Conservation (phyloP, 805 yeast species). For the Ogataea pini region DNA sequence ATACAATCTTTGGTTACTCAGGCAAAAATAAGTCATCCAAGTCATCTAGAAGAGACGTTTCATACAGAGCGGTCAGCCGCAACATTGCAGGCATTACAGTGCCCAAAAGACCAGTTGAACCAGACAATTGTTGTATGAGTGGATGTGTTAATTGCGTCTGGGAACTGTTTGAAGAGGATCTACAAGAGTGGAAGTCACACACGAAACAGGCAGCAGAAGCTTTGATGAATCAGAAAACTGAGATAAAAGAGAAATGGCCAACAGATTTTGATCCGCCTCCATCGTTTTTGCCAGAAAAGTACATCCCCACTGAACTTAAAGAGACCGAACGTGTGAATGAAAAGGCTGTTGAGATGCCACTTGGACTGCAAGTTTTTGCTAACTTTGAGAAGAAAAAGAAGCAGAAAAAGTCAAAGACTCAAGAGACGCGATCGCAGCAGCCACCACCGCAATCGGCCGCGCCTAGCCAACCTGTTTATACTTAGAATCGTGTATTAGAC, state of each 20-base stretch:
- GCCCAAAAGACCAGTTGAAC: slow-evolving; percentile 83
- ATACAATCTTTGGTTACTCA: slow-evolving; percentile 34
- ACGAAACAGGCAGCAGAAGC: slow-evolving; percentile 57
- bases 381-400: slow-evolving; percentile 73
- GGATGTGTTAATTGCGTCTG: slow-evolving; percentile 97
- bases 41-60: slow-evolving; percentile 39
- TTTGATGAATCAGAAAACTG: slow-evolving; percentile 39
- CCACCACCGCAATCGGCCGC: background rate
- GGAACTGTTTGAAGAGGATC: slow-evolving; percentile 88
- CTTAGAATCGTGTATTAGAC: slow-evolving; percentile 2
- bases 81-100: slow-evolving; percentile 67
- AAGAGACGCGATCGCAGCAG: slow-evolving; percentile 1
- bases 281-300: slow-evolving; percentile 39
- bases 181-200: slow-evolving; percentile 73
- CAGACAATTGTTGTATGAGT: slow-evolving; percentile 96
- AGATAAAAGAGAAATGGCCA: slow-evolving; percentile 64
- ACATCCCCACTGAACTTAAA: slow-evolving; percentile 43
- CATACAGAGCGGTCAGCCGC: slow-evolving; percentile 35
- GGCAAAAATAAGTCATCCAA: slow-evolving; percentile 33
- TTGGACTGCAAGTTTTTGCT: slow-evolving; percentile 78
- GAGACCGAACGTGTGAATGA: slow-evolving; percentile 31
- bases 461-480: slow-evolving; percentile 1
- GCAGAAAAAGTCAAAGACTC: slow-evolving; percentile 27
- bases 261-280: slow-evolving; percentile 60
- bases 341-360: slow-evolving; percentile 61